Conservation (phyloP, 805 yeast genomes). For the Cyberlindnera maclurae region DNA sequence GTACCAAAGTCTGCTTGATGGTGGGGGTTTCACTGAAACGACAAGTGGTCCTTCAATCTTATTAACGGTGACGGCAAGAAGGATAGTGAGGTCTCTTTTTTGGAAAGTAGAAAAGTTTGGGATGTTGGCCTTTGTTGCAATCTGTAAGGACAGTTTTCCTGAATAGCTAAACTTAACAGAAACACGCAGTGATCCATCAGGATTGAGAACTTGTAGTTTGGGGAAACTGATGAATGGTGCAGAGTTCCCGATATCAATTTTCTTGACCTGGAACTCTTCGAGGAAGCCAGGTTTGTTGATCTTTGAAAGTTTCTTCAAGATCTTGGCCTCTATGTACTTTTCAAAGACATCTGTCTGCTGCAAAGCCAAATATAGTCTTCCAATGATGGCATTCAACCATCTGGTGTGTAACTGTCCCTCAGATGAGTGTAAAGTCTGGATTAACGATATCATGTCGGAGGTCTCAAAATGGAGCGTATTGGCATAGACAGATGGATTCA, state of each 20-base stretch:
- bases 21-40: constrained; percentile 76
- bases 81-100: constrained; percentile 64
- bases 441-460: constrained; percentile 61
- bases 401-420: constrained; percentile 78
- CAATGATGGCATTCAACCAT: constrained; percentile 87
- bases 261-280: constrained; percentile 70
- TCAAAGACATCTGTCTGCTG: constrained; percentile 67
- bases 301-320: constrained; percentile 67
- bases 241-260: constrained; percentile 67
- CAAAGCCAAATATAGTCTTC: constrained; percentile 71
- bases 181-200: constrained; percentile 70
- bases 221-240: constrained; percentile 81
- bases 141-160: constrained; percentile 70
- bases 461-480: constrained; percentile 67
- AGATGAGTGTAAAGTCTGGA: constrained; percentile 71
- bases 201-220: constrained; percentile 55
- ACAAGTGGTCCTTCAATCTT: constrained; percentile 69
- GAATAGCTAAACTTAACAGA: constrained; percentile 57
- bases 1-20: constrained; percentile 88
- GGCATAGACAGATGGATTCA: constrained; percentile 63
- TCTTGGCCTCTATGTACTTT: constrained; percentile 45
- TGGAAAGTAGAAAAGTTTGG: constrained; percentile 62
- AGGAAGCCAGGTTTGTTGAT: constrained; percentile 83
- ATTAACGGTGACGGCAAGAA: constrained; percentile 61
- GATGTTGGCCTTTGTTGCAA: constrained; percentile 74